phyloP scores from a whole-genome alignment of 148 eudicot genomes.

The Polygonum aviculare region DNA sequence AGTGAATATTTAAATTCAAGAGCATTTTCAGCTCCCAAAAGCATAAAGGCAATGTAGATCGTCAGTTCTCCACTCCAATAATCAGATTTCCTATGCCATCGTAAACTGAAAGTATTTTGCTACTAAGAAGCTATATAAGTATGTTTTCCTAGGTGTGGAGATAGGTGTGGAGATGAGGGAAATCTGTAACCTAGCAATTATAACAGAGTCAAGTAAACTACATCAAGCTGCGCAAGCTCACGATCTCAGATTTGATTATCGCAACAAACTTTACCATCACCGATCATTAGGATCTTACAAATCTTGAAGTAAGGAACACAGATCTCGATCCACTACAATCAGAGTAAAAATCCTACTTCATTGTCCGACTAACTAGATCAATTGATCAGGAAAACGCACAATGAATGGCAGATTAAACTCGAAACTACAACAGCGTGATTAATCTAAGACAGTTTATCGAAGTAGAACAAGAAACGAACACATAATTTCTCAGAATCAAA shows the following conservation, averaged over 20 bases:
- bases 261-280: background rate
- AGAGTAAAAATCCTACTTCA: background rate
- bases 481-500: background rate
- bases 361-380: background rate
- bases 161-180: no score
- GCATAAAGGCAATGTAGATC: background rate
- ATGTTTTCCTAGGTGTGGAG: no score
- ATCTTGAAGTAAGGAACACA: background rate
- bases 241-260: background rate
- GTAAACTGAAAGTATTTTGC: background rate
- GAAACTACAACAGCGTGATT: background rate
- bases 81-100: background rate
- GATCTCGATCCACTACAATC: background rate
- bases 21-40: background rate
- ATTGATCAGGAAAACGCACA: background rate
- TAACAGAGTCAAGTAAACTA: background rate
- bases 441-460: background rate
- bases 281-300: background rate
- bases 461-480: background rate
- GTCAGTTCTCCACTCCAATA: background rate
- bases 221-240: background rate
- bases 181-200: no score
- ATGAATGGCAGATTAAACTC: background rate
- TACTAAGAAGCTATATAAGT: background rate
- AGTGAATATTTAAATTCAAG: background rate